Base-by-base conservation (phyloP, 495 filamentous ascomycete species). In the Neurospora sp. region DNA sequence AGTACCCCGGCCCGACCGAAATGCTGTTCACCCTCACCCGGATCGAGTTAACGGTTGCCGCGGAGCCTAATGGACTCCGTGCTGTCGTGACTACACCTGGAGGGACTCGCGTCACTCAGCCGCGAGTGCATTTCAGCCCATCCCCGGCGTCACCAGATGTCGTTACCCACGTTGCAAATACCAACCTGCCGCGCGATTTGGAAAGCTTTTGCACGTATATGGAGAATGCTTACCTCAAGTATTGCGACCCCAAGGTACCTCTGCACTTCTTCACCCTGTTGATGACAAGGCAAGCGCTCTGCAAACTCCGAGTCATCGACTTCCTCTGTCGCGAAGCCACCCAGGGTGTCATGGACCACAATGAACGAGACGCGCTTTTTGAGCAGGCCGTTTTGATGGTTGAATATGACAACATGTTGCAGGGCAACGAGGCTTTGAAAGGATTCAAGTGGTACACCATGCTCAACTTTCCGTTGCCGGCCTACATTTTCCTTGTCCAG, bases 201-300 rank as follows among this genome's bases (percentile, higher is more conserved):
- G 85, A 84, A 38, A 83, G 85, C 20, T 88, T 87, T 76, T 86
- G 86, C 74, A 76, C 82, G 46, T 84, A 87, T 39, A 83, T 90
- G 46, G 88, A 91, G 72, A 86, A 87, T 54, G 82, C 83, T 23
- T 92, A 91, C 76, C 82, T 92, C 16, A 82, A 83, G 69, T 82
- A 86, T 48, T 91, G 89, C 78, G 88, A 93, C 74, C 84, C 87
- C 72, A 85, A 83, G 66, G 84, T 90, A 23, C 90, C 90, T 7
- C 81, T 92, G 44, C 86, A 89, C 71, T 82, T 82, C 59, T 84
- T 89, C 75, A 85, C 86, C 0, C 48, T 86, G 23, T 75, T 86
- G 31, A 85, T 85, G 81, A 85, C 86, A 4, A 81, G 84, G 62
- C 81, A 80, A 39, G 82, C 82, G 12, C 80, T 88, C 11, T 86